These are phyloP conservation scores for Pyrus bretschneideri DNA, from an alignment of 306 rosid genomes.

Conservation along the genomic window DNA sequence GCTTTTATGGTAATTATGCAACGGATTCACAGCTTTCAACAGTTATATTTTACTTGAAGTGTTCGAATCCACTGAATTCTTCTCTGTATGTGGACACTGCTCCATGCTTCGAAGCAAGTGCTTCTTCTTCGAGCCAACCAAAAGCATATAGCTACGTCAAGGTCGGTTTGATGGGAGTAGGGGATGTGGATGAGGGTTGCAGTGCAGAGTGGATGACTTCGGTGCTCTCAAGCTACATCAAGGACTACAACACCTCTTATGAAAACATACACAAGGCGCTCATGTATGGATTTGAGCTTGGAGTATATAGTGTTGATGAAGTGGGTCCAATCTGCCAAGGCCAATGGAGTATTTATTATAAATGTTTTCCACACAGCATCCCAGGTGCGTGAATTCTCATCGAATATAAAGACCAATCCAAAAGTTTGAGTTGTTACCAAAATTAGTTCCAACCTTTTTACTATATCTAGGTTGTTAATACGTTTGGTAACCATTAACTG, in stretches of 20 bases:
- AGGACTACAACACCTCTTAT: background rate
- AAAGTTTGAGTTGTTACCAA: too few relatives aligned
- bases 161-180: background rate
- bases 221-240: background rate
- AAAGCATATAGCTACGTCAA: background rate
- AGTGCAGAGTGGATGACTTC: background rate
- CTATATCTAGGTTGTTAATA: too few relatives aligned
- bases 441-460: too few relatives aligned
- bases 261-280: background rate
- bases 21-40: background rate
- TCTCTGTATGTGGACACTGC: background rate
- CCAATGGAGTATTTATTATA: fast-evolving
- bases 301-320: background rate
- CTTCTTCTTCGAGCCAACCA: background rate
- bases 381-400: background rate
- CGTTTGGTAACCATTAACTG: too few relatives aligned
- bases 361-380: background rate
- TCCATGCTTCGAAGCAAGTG: background rate
- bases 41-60: background rate
- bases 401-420: background rate
- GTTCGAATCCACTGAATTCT: background rate
- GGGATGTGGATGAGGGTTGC: background rate
- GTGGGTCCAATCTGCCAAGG: background rate
- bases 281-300: background rate
- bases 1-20: background rate